These are phyloP conservation scores for Eucalyptus cloeziana DNA, from an alignment of 345 rosid genomes.

Conservation along the genomic window DNA sequence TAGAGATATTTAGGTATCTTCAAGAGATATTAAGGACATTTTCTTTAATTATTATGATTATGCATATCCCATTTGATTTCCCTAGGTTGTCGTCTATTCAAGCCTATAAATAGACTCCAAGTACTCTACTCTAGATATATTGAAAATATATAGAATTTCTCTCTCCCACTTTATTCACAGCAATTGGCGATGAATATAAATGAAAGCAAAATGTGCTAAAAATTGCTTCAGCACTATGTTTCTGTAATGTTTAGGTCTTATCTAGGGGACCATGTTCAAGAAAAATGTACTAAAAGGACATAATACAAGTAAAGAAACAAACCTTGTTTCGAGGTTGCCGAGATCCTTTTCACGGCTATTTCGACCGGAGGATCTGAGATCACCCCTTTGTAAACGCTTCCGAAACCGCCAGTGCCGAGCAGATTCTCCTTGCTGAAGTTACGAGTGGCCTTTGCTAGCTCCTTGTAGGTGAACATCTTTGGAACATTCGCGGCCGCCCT, in stretches of 20 bases:
- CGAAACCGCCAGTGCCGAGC: slow-evolving; percentile 27
- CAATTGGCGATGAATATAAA: not conserved
- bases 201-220: too few relatives aligned
- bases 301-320: not conserved
- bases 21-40: not conserved
- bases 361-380: slow-evolving; percentile 6
- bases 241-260: not conserved
- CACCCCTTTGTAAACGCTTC: slow-evolving; percentile 26
- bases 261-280: not conserved
- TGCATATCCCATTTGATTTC: not conserved
- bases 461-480: slow-evolving; percentile 12
- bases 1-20: not conserved
- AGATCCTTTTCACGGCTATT: slow-evolving; percentile 28
- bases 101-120: not conserved
- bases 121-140: not conserved
- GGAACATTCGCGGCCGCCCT: slow-evolving; percentile 20
- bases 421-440: slow-evolving; percentile 24
- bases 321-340: slow-evolving; percentile 26
- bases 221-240: not conserved
- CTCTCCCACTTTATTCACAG: not conserved
- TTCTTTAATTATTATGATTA: not conserved
- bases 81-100: not conserved
- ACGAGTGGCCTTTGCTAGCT: slow-evolving; percentile 18
- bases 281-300: not conserved
- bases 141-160: not conserved